Evolutionary conservation across 2,329 filamentous ascomycete species (phyloP), one percentile per base, ranked within the genome.

Genomic region (Bipolaris zeicola): DNA sequence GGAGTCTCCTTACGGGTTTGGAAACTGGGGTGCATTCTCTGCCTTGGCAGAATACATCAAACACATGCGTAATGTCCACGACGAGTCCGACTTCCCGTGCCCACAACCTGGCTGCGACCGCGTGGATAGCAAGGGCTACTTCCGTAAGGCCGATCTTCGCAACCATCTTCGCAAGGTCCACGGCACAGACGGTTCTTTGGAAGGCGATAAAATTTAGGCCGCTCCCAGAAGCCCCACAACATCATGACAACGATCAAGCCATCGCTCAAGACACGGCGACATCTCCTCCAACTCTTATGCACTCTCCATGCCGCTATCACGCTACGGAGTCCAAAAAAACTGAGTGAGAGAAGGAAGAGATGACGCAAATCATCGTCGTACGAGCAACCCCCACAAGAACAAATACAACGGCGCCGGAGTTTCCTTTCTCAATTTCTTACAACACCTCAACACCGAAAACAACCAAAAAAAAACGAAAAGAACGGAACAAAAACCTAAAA

Each of bases 21-120:
- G 5, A 10, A n/a, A 7, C 3, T 0, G 5, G 13, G 3, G 0
- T 20, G 13, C 6, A 5, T 42, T 43, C 11, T 1, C 0, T 0
- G 4, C 20, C 0, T 43, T 22, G 0, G 24, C 18, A 22, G n/a
- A 31, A 20, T 43, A 22, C 14, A 16, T 37, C 2, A 26, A 31
- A 1, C 51, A 54, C 8, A 16, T 43, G 13, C 51, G 51, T 11
- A 50, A 28, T 8, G 10, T 43, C 1, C 45, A 54, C 2, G 38
- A 54, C 31, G n/a, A 49, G 4, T 43, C 16, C 0, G 8, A 14
- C 0, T 26, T 24, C 0, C 11, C 37, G 0, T 54, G 44, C n/a
- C 44, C n/a, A 5, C 44, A 49, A 6, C 13, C 44, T 11, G 51
- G 44, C 13, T 54, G 45, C 3, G 44, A 54, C 8, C 44, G 51